A percentile compares a stretch with the other conserved stretches of the same genome.
Conservation (phyloP, 768 basidiomycete species). For the Cubamyces sp. region DNA sequence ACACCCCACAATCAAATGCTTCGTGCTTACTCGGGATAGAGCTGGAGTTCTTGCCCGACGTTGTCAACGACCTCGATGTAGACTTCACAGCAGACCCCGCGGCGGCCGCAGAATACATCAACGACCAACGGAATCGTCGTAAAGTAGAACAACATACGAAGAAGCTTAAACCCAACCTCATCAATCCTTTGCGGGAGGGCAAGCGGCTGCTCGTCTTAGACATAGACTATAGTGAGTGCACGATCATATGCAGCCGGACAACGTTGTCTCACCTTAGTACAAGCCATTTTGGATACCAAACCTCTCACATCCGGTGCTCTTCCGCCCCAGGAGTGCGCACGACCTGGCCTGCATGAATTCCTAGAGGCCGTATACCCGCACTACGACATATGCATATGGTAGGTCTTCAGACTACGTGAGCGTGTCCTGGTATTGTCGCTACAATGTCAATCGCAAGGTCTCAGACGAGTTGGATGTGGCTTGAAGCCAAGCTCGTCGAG, state of each 20-base stretch:
- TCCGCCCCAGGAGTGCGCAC: slow-evolving; percentile 79
- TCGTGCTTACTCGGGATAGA: slow-evolving; percentile 41
- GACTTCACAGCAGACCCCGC: slow-evolving; percentile 71
- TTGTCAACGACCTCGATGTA: slow-evolving; percentile 81
- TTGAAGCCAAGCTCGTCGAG: slow-evolving; percentile 86
- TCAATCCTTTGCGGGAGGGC: slow-evolving; percentile 73
- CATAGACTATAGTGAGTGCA: slow-evolving; percentile 78
- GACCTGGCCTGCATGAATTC: slow-evolving; percentile 85
- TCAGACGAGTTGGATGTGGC: slow-evolving; percentile 88
- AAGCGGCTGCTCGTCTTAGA: slow-evolving; percentile 87
- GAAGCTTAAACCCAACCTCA: slow-evolving; percentile 68
- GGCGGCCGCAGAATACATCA: slow-evolving; percentile 59
- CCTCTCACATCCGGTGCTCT: slow-evolving; percentile 81
- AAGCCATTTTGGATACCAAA: slow-evolving; percentile 85
- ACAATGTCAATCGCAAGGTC: slow-evolving; percentile 50
- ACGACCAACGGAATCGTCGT: slow-evolving; percentile 80
- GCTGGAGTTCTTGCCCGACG: slow-evolving; percentile 66
- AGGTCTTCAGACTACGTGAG: neutral
- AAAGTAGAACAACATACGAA: slow-evolving; percentile 76
- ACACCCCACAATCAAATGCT: slow-evolving; percentile 5
- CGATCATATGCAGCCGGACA: neutral
- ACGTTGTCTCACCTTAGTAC: neutral
- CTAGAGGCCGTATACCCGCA: slow-evolving; percentile 76
- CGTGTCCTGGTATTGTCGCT: too few relatives aligned
- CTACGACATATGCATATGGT: slow-evolving; percentile 94